Evolutionary conservation across 2,329 filamentous ascomycete genomes (phyloP).

Genomic region (Fusarium sp.): DNA sequence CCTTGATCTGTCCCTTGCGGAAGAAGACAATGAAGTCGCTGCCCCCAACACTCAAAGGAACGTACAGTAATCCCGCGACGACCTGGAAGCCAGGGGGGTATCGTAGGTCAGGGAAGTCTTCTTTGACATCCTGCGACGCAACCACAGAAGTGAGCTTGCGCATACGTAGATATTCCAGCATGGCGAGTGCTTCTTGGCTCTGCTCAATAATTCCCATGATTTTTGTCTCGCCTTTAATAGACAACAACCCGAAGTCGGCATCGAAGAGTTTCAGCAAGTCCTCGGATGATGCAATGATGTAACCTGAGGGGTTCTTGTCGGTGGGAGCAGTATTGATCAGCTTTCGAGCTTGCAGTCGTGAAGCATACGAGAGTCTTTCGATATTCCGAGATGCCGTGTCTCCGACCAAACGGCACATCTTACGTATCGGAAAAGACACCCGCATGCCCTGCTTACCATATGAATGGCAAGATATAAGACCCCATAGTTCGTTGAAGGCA

Average conservation of each 20-base stretch:
- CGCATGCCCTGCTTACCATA: constrained; percentile 84
- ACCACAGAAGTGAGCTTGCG: constrained; percentile 79
- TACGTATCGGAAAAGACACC: constrained; percentile 90
- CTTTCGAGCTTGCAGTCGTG: constrained; percentile 84
- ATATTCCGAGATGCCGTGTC: constrained; percentile 90
- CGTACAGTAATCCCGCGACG: constrained; percentile 82
- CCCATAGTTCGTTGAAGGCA: constrained; percentile 87
- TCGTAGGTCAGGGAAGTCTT: constrained; percentile 83
- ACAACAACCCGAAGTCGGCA: constrained; percentile 86
- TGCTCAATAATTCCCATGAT: constrained; percentile 80
- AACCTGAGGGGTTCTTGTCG: constrained; percentile 84
- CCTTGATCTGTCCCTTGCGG: constrained; percentile 77
- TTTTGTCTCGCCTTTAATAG: constrained; percentile 89
- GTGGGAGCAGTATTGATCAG: constrained; percentile 88
- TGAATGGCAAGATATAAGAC: constrained; percentile 85
- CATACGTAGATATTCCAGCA: constrained; percentile 86
- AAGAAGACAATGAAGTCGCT: constrained; percentile 93
- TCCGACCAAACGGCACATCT: constrained; percentile 89
- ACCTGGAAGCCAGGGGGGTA: constrained; percentile 83
- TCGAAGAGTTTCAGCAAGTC: constrained; percentile 86
- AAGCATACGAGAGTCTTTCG: constrained; percentile 86
- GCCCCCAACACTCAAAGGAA: constrained; percentile 80
- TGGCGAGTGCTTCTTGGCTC: constrained; percentile 83
- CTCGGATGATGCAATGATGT: constrained; percentile 90
- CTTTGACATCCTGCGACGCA: constrained; percentile 78